phyloP scores from a whole-genome alignment of 2,329 filamentous ascomycete species.

The Tothia fuscella region DNA sequence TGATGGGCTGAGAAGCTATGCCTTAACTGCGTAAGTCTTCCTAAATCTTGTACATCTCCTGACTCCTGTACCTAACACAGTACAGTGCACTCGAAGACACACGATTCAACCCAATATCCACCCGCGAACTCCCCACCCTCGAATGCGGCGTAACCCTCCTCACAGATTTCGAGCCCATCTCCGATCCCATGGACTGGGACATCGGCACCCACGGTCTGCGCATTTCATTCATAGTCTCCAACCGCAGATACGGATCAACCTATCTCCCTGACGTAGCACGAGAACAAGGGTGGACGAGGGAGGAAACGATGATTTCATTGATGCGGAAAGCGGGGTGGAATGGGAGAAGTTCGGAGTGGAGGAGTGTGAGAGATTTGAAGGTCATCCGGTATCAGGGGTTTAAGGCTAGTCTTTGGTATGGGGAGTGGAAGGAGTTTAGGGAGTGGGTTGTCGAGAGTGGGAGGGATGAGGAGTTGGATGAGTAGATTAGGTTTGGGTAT shows the following conservation, averaged over 20 bases:
- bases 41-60: neutral
- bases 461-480: no score
- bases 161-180: conserved; percentile 69
- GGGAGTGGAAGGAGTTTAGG: conserved; percentile 69
- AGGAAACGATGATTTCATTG: conserved; percentile 78
- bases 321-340: conserved; percentile 94
- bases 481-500: no score
- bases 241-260: conserved; percentile 66
- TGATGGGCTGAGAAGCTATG: conserved; percentile 64
- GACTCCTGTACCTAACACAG: conserved; percentile 1
- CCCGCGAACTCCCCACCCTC: conserved; percentile 25
- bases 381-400: conserved; percentile 79
- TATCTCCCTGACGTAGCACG: conserved; percentile 85
- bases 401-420: conserved; percentile 58
- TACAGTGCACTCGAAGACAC: conserved; percentile 50
- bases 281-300: conserved; percentile 91
- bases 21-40: conserved; percentile 56
- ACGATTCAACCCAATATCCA: conserved; percentile 47
- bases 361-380: conserved; percentile 58
- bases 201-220: conserved; percentile 78
- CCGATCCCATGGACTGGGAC: conserved; percentile 69
- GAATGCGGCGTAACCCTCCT: conserved; percentile 58
- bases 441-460: conserved; percentile 47
- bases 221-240: conserved; percentile 68
- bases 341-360: conserved; percentile 56